These are phyloP conservation scores for Lichtheimia ornata DNA, from an alignment of 371 early-diverging fungal genomes.

Conservation along the genomic window DNA sequence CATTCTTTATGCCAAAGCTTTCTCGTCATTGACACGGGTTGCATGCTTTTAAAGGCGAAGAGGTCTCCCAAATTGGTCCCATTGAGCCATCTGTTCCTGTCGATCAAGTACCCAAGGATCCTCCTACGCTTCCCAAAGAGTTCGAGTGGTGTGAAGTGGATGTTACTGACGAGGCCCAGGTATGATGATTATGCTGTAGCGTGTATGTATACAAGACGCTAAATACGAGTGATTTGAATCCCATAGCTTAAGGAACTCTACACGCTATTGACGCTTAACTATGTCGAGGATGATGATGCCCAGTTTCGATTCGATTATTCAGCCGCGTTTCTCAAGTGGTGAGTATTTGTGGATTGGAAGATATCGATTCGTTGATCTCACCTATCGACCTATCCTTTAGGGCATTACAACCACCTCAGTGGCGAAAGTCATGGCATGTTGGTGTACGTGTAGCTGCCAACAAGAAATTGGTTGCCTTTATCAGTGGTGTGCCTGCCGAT, in stretches of 20 bases:
- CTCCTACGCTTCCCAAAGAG: conserved; percentile 82
- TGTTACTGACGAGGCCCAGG: conserved; percentile 75
- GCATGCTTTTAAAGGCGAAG: conserved; percentile 51
- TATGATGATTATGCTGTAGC: conserved; percentile 22
- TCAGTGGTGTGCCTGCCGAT: conserved; percentile 88
- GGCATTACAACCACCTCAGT: conserved; percentile 94
- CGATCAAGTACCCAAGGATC: conserved; percentile 81
- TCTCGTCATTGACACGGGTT: not conserved
- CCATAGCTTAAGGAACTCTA: conserved; percentile 82
- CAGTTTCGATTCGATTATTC: conserved; percentile 96
- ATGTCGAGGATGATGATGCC: conserved; percentile 95
- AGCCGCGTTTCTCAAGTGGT: conserved; percentile 89
- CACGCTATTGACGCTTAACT: conserved; percentile 83
- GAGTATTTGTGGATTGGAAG: conserved; percentile 6
- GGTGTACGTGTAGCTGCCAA: conserved; percentile 88
- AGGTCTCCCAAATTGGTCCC: conserved; percentile 72
- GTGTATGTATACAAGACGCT: not conserved
- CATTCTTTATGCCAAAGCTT: not conserved
- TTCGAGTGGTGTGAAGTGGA: conserved; percentile 91
- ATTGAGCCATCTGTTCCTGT: conserved; percentile 80
- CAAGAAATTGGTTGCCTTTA: conserved; percentile 92
- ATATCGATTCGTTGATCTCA: not conserved
- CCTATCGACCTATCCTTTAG: conserved; percentile 28
- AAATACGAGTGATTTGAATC: not conserved
- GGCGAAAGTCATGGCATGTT: conserved; percentile 84